phyloP scores from a whole-genome alignment of 2,329 filamentous ascomycete genomes.

The Cladorrhinum sp. region DNA sequence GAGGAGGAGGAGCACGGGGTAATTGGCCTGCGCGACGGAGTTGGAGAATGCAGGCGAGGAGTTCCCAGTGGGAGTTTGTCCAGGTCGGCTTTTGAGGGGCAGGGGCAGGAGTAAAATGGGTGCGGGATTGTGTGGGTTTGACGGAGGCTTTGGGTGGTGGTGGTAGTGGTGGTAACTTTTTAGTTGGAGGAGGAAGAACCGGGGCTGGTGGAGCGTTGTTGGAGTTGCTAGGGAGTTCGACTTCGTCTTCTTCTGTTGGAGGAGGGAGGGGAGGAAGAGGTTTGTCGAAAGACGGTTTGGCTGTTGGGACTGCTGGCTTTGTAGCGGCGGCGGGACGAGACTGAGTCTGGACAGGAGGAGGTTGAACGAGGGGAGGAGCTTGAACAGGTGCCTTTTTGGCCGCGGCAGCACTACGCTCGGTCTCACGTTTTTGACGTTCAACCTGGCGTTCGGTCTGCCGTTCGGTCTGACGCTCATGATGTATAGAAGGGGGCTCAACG shows the following conservation, averaged over 20 bases:
- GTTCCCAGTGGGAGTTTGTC: slow-evolving; percentile 46
- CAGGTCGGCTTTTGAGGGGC: slow-evolving; percentile 11
- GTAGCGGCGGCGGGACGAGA: background rate
- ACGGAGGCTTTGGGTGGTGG: background rate
- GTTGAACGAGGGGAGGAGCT: background rate
- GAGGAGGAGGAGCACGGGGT: background rate
- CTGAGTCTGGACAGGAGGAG: background rate
- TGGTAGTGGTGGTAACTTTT: too few species aligned
- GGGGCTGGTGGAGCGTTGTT: too few species aligned
- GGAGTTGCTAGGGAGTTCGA: too few species aligned
- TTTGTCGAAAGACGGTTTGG: slow-evolving; percentile 11
- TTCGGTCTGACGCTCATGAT: too few species aligned
- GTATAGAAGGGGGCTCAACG: too few species aligned
- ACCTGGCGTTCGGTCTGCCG: too few species aligned
- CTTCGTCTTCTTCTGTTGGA: background rate
- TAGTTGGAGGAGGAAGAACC: too few species aligned
- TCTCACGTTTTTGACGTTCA: background rate
- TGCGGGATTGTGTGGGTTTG: background rate
- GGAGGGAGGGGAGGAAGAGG: background rate
- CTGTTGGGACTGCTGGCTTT: background rate
- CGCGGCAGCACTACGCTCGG: background rate
- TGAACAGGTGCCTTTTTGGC: background rate
- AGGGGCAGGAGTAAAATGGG: too few species aligned
- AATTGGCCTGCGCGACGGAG: background rate
- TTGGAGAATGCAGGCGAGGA: slow-evolving; percentile 48